These are phyloP conservation scores for Xylariaceae sp. DNA, from an alignment of 2,329 filamentous ascomycete species.

Conservation along the genomic window DNA sequence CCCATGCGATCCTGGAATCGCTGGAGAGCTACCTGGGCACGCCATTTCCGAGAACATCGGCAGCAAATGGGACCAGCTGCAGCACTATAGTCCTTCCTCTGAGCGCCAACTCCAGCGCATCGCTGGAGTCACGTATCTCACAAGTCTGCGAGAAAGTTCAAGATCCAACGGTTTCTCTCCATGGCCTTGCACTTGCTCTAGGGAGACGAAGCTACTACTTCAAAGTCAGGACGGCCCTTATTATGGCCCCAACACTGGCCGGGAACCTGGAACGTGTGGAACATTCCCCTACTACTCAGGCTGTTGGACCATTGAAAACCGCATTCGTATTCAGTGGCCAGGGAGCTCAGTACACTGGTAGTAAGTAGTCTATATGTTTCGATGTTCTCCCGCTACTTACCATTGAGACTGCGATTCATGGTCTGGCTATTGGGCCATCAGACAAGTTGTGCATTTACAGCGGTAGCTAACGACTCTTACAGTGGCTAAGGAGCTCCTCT, in stretches of 20 bases:
- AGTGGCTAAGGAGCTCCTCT: slow-evolving; percentile 23
- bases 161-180: not conserved
- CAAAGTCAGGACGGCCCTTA: too few species aligned
- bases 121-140: not conserved
- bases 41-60: not conserved
- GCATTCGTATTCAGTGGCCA: slow-evolving; percentile 24
- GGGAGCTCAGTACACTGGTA: slow-evolving; percentile 18
- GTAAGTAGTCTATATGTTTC: not conserved
- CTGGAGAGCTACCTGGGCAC: not conserved
- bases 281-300: too few species aligned
- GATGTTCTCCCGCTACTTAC: too few species aligned
- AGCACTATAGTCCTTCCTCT: not conserved
- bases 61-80: not conserved
- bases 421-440: too few species aligned
- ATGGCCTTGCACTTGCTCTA: not conserved
- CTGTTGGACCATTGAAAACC: too few species aligned
- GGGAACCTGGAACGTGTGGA: too few species aligned
- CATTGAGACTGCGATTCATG: too few species aligned
- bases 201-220: not conserved
- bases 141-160: not conserved
- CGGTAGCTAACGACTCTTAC: too few species aligned
- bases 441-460: too few species aligned
- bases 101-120: not conserved
- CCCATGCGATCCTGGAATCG: not conserved
- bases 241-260: too few species aligned